phyloP scores from a whole-genome alignment of 2,329 filamentous ascomycete genomes.

The Colletotrichum sp. region DNA sequence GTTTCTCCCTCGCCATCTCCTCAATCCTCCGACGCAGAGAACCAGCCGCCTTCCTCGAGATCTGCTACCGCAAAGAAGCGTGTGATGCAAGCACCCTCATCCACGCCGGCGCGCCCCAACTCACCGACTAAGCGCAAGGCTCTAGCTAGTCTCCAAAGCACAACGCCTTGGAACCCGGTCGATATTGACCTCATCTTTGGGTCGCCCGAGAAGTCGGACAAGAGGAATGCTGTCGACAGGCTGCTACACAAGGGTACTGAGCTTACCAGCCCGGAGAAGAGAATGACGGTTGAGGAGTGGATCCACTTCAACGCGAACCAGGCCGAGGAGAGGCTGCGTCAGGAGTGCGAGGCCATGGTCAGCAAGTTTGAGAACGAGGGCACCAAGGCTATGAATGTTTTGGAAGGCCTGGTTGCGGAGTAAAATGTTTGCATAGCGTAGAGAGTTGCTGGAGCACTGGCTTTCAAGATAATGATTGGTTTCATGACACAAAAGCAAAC shows the following conservation, averaged over 20 bases:
- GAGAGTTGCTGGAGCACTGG: not conserved
- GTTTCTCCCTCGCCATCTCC: conserved; percentile 71
- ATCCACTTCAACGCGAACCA: conserved; percentile 80
- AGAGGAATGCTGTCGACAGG: conserved; percentile 56
- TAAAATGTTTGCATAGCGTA: conserved; percentile 27
- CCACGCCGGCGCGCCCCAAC: conserved; percentile 37
- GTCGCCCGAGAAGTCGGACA: conserved; percentile 48
- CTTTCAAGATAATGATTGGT: not conserved
- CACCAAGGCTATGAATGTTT: conserved; percentile 73
- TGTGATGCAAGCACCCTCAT: conserved; percentile 50
- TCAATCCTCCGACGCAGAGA: conserved; percentile 82
- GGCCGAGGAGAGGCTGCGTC: conserved; percentile 79
- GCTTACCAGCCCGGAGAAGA: conserved; percentile 78
- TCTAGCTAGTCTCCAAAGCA: conserved; percentile 61
- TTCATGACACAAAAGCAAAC: not conserved
- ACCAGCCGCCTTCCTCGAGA: conserved; percentile 74
- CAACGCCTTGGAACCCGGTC: conserved; percentile 71
- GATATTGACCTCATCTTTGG: conserved; percentile 78
- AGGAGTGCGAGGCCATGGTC: conserved; percentile 85
- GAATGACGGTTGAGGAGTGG: conserved; percentile 95
- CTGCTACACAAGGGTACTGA: conserved; percentile 62
- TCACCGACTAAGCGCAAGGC: conserved; percentile 70
- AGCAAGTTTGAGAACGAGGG: conserved; percentile 85
- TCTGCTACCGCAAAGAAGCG: conserved; percentile 55
- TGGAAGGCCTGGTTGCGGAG: conserved; percentile 74